These are phyloP conservation scores for Nidularia sp. DNA, from an alignment of 768 basidiomycete genomes.

Conservation along the genomic window DNA sequence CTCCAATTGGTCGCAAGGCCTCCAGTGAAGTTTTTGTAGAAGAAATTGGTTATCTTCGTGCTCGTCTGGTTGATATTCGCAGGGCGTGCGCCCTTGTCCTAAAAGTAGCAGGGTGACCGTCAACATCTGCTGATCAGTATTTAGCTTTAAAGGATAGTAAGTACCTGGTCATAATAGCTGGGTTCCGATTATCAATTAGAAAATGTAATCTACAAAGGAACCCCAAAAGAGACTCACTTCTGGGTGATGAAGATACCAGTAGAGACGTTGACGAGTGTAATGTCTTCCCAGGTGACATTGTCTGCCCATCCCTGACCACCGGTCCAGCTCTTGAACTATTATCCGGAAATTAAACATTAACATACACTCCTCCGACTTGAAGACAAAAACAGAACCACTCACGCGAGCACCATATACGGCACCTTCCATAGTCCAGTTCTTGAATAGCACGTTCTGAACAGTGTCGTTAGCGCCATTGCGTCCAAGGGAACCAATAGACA, in stretches of 20 bases:
- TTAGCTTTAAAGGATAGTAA: neutral
- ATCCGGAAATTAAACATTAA: neutral
- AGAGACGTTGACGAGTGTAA: conserved; percentile 36
- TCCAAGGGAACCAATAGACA: conserved; percentile 44
- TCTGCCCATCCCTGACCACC: conserved; percentile 43
- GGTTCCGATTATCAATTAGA: neutral
- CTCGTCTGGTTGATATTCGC: conserved; percentile 25
- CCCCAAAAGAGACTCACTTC: conserved; percentile 19
- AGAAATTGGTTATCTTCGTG: conserved; percentile 28
- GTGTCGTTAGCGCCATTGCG: conserved; percentile 31
- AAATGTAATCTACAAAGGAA: neutral
- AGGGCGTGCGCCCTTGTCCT: conserved; percentile 29
- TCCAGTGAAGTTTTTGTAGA: conserved; percentile 30
- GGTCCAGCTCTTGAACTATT: conserved; percentile 44
- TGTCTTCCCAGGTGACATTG: conserved; percentile 45
- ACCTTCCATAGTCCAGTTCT: conserved; percentile 46
- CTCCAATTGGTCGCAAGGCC: conserved; percentile 30
- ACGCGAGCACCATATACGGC: conserved; percentile 43
- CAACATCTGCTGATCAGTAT: too few species aligned
- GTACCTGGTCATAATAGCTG: conserved; percentile 49
- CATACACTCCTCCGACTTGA: neutral
- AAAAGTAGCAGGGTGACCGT: neutral
- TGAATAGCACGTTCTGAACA: conserved; percentile 40
- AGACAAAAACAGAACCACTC: conserved; percentile 6
- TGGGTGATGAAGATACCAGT: conserved; percentile 44